Base-by-base conservation (phyloP, 2,329 filamentous ascomycete genomes). In the Curvularia sp. region DNA sequence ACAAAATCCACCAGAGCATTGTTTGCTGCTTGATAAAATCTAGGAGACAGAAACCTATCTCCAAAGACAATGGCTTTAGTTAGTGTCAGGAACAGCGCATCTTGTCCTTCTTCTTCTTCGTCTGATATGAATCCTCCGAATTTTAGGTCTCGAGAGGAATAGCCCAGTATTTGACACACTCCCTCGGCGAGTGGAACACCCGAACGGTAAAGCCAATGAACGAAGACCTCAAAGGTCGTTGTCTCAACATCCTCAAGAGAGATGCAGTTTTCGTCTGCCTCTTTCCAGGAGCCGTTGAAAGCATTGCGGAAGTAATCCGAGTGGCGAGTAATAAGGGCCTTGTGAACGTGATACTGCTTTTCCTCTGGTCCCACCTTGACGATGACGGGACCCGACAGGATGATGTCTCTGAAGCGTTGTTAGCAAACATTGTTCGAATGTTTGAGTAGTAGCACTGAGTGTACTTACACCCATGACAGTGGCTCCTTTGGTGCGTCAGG, bases 281-380 rank as follows among this genome's bases (percentile, higher is more conserved):
- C 52, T 7, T 22, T 48, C 52, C 22, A 54, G 9, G n/a, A 4
- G 12, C 31, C 31, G 13, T 39, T 31, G 6, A 48, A 9, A 15
- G 43, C 52, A 2, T 12, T 31, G 18, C 6, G 4, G 24, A 54
- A 54, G 43, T 54, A 48, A 4, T 54, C 43, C 3, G 43, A 54
- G 5, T 39, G 24, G 24, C 31, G 5, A 9, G n/a, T 30, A 12
- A 54, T 15, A 1, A 47, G 5, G 3, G 22, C 10, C 28, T 48
- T 54, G 42, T 54, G 42, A 5, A 54, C 3, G n/a, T 47, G 30
- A 6, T 54, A 41, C 22, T 5, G 15, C 12, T 31, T 5, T n/a
- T 28, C 9, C 33, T 41, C 3, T 13, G n/a, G 33, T 7, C 43
- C 52, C 4, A 48, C 46, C 1, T 48, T 33, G 8, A 54, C 7